These are phyloP conservation scores for Apocynum venetum DNA, from an alignment of 257 asterid genomes.

Conservation along the genomic window DNA sequence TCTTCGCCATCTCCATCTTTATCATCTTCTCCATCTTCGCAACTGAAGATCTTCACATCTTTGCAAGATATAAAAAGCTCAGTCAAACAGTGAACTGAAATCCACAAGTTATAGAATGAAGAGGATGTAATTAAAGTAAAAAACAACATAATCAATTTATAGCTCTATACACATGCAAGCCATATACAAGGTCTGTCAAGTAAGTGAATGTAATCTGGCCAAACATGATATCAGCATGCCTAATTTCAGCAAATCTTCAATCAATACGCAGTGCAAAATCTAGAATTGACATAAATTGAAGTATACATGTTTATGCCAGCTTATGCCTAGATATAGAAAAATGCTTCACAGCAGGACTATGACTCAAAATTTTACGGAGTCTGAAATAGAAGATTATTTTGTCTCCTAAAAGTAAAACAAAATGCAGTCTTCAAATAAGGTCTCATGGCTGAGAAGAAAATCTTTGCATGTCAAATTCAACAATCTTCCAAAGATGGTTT, in stretches of 20 bases:
- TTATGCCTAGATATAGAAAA: not conserved
- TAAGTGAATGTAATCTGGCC: not conserved
- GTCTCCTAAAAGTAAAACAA: not conserved
- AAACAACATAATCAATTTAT: not conserved
- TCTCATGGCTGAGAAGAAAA: not conserved
- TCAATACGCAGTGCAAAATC: not conserved
- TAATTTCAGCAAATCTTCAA: not conserved
- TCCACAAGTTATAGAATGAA: not conserved
- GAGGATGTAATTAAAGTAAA: not conserved
- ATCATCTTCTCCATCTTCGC: constrained; percentile 51
- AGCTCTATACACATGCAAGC: constrained; percentile 1
- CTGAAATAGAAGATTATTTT: not conserved
- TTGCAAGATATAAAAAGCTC: constrained; percentile 24
- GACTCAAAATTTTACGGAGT: not conserved
- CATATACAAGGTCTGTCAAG: not conserved
- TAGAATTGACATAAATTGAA: not conserved
- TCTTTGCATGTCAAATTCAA: not conserved
- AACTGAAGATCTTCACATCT: constrained; percentile 51
- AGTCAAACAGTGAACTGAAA: constrained; percentile 2
- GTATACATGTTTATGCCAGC: not conserved
- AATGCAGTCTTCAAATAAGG: not conserved
- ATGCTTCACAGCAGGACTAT: not conserved
- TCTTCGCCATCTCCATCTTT: constrained; percentile 50
- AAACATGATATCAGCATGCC: not conserved
- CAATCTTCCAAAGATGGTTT: not conserved